Base-by-base conservation (phyloP, 2,329 filamentous ascomycete species). In the Penicillium aurantiogriseum region DNA sequence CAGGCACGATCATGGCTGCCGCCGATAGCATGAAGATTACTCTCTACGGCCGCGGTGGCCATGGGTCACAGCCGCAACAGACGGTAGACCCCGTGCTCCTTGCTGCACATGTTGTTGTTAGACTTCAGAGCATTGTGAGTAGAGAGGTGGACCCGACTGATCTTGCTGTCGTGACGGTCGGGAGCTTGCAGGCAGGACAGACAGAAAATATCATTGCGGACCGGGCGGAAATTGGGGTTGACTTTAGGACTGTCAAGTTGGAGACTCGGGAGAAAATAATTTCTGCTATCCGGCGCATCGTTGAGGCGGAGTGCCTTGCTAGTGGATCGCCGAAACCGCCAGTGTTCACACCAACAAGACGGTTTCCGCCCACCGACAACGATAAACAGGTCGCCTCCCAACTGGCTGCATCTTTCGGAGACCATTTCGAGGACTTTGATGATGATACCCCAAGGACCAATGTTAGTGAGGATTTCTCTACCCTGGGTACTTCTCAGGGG, bases 131-230 rank as follows among this genome's bases (percentile, higher is more conserved):
- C n/a, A 81, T 87, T 38, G 82, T 84, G 27, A 77, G 78, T 23
- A 74, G 84, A 10, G 83, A 85, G 69, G 71, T 83, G 4, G 76
- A 83, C 54, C 83, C 42, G 58, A 75, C 33, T 25, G 83, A 86
- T 55, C 73, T 79, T 13, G 82, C 79, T 13, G 85, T 87, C 8
- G 76, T 87, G 8, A 86, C 84, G 0, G 82, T 86, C 7, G 83
- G 82, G 9, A 79, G 78, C 51, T 69, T 87, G n/a, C 79, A 85
- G 58, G 83, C 82, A 0, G 85, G 85, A 1, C 79, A 83, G 59
- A 79, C 82, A 1, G 84, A 85, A 67, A 87, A 87, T 63, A 79
- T 87, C 54, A 86, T 87, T 52, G 76, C 82, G 0, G 81, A 83
- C 52, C 68, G 76, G 15, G 85, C 84, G 0, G 75, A 80, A 48